Base-by-base conservation (phyloP, 2,329 filamentous ascomycete genomes). In the Diatrype stigma region DNA sequence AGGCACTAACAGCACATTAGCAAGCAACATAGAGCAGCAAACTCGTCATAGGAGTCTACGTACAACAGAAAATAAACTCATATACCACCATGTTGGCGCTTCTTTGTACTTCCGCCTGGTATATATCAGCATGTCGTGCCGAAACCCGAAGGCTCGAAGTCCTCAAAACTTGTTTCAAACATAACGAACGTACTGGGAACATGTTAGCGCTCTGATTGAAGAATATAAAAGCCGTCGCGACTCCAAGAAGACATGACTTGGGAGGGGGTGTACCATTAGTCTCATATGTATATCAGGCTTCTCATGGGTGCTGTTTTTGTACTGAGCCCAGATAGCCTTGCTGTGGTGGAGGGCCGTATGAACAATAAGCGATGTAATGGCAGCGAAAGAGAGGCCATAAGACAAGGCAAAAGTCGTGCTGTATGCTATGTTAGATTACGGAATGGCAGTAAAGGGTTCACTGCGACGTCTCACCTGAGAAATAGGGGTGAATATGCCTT, bases 361-460 rank as follows among this genome's bases (percentile, higher is more conserved):
- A 0, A 88, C 77, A n/a, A 90, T 68, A 1, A 90, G 75, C 0
- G 86, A 79, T 0, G 86, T 73, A 38, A 90, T 87, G 46, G 85
- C 79, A 3, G 87, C 87, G 62, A 90, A 90, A 0, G 84, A 87
- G 2, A 90, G 70, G 1, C 86, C 87, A 59, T 90, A 90, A 0
- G 78, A 76, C 52, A 90, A 70, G 54, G 84, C 79, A 63, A 89
- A 90, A 0, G 86, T 87, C 1, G 86, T 89, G 55, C 85, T 87
- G 45, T 12, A 40, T 14, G 14, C 23, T 48, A n/a, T 34, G 32
- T 60, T 2, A 56, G 51, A 14, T 53, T 53, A 23, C 49, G 26
- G 11, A 11, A 8, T 26, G 12, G 37, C 14, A 32, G 16, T 26
- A 10, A 23, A 42, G 8, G 8, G 16, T 17, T 16, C 6, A 12